Evolutionary conservation across 148 eudicot genomes (phyloP), one percentile per base, ranked within the genome.

Genomic region (Amaranthus hypochondriacus): DNA sequence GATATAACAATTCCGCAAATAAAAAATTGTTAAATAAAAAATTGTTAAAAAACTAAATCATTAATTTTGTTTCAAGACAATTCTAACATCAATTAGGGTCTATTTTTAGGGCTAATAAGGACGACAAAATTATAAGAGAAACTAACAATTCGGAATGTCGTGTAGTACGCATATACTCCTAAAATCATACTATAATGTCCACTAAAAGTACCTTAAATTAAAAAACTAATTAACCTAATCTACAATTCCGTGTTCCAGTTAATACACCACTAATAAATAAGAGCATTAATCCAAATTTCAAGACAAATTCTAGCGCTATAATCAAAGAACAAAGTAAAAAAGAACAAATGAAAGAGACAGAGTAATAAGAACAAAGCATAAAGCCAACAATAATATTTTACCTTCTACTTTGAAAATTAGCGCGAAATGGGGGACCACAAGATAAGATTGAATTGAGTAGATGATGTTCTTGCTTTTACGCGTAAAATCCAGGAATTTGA

Each of bases 221-320:
- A 73, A 46, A 50, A 39, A 9, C 49, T 5, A 71, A 63, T 63
- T 56, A 56, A 55, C 5, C 70, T 56, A 56, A 55, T 3, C 70
- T 66, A 50, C 56, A 66, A 53, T 74, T 14, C 49, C 4, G 50
- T 10, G 48, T 74, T 65, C 63, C 77, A 64, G 70, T 55, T 46
- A 74, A 64, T 47, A 70, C 73, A 28, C 73, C 73, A 70, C 73
- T 70, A 44, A 70, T 7, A 6, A 49, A 70, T 42, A 28, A 44
- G 18, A 12, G 10, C 53, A 53, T 57, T 42, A 44, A 70, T 54
- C 39, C 28, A 8, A 54, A 42, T 42, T 68, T 53, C 48, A 68
- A 65, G 71, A 39, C 10, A 53, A 52, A 69, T 53, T 39, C 60
- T 3, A 5, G 12, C n/a, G 44, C 65, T 7, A 7, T 39, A 52